Evolutionary conservation across 1,284 basidiomycete genomes (phyloP).

Genomic region (Ustilago vetiveriae): DNA sequence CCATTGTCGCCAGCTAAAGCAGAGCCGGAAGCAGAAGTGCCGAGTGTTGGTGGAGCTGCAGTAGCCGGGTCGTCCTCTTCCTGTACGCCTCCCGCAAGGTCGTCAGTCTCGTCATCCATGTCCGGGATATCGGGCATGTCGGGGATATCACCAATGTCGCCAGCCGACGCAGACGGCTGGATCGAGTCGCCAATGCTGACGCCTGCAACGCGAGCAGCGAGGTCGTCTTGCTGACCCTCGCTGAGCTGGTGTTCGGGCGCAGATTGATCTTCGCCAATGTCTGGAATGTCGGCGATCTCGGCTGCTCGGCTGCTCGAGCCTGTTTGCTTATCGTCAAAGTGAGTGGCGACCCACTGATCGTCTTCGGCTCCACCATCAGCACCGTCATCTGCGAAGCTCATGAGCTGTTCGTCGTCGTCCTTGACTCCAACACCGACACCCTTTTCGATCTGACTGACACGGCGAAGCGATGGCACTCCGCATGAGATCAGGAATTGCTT

Average conservation of each 20-base stretch:
- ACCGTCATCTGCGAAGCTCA: constrained; percentile 42
- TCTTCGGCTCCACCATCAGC: constrained; percentile 36
- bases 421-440: constrained; percentile 31
- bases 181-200: constrained; percentile 20
- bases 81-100: constrained; percentile 54
- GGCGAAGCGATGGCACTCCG: constrained; percentile 62
- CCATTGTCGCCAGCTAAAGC: constrained; percentile 69
- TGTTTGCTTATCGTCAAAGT: constrained; percentile 31
- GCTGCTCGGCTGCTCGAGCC: constrained; percentile 10
- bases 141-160: constrained; percentile 37
- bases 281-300: constrained; percentile 62
- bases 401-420: constrained; percentile 47
- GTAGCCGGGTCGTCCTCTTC: constrained; percentile 61
- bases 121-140: constrained; percentile 61
- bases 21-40: constrained; percentile 41
- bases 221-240: constrained; percentile 55
- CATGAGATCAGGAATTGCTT: constrained; percentile 89
- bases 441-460: constrained; percentile 59
- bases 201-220: constrained; percentile 53
- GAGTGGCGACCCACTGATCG: constrained; percentile 58
- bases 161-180: constrained; percentile 7
- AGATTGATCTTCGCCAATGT: constrained; percentile 51
- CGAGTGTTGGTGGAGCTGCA: constrained; percentile 46
- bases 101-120: constrained; percentile 58
- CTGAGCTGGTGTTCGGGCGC: constrained; percentile 51